Conservation (phyloP, 2,329 filamentous ascomycete species). For the Macrophomina pseudophaseolina region DNA sequence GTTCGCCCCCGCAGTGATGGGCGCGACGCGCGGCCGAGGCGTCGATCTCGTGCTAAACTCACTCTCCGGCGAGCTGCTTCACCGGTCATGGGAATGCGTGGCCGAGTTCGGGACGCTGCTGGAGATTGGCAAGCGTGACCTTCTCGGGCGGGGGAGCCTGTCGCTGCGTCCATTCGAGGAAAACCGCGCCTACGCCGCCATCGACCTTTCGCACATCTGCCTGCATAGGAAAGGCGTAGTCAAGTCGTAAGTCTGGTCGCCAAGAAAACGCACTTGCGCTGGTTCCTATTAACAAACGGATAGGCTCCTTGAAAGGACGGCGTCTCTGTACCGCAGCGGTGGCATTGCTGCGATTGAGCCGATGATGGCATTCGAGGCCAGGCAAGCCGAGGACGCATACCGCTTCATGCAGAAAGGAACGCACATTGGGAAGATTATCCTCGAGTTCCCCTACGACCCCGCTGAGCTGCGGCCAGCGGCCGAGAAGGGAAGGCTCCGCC, state of each 20-base stretch:
- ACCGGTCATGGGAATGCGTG: slow-evolving; percentile 49
- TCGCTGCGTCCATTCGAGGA: slow-evolving; percentile 9
- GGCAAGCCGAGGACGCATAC: slow-evolving; percentile 37
- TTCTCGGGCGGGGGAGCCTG: slow-evolving; percentile 25
- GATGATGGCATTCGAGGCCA: slow-evolving; percentile 33
- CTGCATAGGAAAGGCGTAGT: background rate
- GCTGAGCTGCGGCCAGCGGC: slow-evolving; percentile 4
- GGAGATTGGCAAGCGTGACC: slow-evolving; percentile 34
- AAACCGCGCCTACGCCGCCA: slow-evolving; percentile 11
- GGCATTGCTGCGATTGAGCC: slow-evolving; percentile 35
- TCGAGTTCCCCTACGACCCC: slow-evolving; percentile 31
- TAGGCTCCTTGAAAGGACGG: too few relatives aligned
- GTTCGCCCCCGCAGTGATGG: slow-evolving; percentile 34
- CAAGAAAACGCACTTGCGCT: background rate
- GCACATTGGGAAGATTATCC: slow-evolving; percentile 49
- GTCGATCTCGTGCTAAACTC: slow-evolving; percentile 39
- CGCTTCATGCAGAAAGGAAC: slow-evolving; percentile 40
- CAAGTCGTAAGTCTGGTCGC: too few relatives aligned
- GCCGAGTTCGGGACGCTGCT: slow-evolving; percentile 37
- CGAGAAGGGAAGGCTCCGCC: background rate
- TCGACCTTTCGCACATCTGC: slow-evolving; percentile 22
- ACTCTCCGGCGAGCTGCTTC: slow-evolving; percentile 32
- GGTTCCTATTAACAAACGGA: background rate
- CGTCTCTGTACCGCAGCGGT: background rate
- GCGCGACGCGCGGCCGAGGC: slow-evolving; percentile 36